Base-by-base conservation (phyloP, 2,329 filamentous ascomycete species). In the Cadophora luteo-olivacea region DNA sequence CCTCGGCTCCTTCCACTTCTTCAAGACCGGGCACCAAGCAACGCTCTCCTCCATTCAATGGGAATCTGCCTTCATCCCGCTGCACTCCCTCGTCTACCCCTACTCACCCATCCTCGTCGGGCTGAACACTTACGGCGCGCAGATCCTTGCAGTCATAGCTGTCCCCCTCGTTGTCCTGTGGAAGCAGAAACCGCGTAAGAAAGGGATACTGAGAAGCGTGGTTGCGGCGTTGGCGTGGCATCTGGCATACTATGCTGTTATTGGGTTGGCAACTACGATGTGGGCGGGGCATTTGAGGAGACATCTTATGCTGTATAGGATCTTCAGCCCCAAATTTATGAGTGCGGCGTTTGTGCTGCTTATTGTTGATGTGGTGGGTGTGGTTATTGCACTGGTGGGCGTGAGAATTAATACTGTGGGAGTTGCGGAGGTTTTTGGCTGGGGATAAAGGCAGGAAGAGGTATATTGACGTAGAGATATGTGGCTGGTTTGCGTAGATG, bases 1-100 rank as follows among this genome's bases (percentile, higher is more conserved):
- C n/a, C 87, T 99, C 0, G 96, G 94, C 69, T 93, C 92, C 76
- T 97, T 95, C 80, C 91, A 97, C 83, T 99, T 90, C 84, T 99
- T 99, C 88, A 97, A 97, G 78, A 99, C 96, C 0, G 96, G 96
- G 70, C 96, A 99, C 80, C 95, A 98, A 81, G 95, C 95, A 14
- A 91, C 90, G 0, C 86, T 97, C 29, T 87, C 90, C 73, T 92
- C 89, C 72, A 95, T 99, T 77, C 96, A 99, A 78, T 99, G 96
- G 96, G 96, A 99, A 81, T 88, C 89, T 24, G 95, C 94, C 3
- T 99, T 99, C 81, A 92, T 99, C 73, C 92, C 95, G 0, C 85
- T 98, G 8, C 89, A 91, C 68, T 88, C 87, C 6, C 88, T 99
- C 72, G 87, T 88, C 67, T 97, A 99, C 80, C 96, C 96, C 0